These are phyloP conservation scores for Solanum hybrid DNA, from an alignment of 305 asterid genomes.

Conservation along the genomic window DNA sequence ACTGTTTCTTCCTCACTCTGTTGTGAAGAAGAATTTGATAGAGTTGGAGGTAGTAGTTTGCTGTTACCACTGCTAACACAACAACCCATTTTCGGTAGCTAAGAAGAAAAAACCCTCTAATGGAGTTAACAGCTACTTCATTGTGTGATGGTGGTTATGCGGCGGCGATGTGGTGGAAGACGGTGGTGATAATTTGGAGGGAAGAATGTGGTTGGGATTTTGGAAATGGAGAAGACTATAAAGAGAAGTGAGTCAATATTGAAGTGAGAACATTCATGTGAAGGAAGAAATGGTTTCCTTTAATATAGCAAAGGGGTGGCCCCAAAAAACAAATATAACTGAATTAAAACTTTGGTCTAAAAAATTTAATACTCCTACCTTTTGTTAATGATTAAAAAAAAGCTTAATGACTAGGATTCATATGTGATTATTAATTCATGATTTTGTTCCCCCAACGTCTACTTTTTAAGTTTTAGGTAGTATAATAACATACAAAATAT, in stretches of 20 bases:
- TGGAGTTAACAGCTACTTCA: background rate
- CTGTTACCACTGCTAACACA: constrained; percentile 3
- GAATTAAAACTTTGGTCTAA: background rate
- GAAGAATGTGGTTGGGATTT: background rate
- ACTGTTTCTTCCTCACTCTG: constrained; percentile 15
- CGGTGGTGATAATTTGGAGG: background rate
- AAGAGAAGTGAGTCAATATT: background rate
- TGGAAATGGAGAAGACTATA: background rate
- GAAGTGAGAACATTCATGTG: background rate
- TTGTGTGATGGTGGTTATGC: background rate
- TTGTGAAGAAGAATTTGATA: constrained; percentile 1
- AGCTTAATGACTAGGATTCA: background rate
- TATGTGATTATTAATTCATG: background rate
- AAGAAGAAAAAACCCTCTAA: background rate
- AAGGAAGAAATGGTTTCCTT: background rate
- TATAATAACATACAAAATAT: background rate
- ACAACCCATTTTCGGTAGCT: constrained; percentile 11
- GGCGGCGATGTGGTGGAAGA: background rate
- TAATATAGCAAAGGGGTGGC: background rate
- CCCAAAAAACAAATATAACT: background rate
- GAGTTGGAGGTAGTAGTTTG: constrained; percentile 1
- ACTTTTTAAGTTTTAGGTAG: background rate
- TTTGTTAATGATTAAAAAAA: background rate
- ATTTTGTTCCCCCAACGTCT: background rate
- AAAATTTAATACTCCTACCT: background rate